Percentiles rank a stretch among this genome's conserved stretches.
These are phyloP conservation scores for Cyphellophora attinorum DNA, from an alignment of 2,329 filamentous ascomycete genomes.

Conservation along the genomic window DNA sequence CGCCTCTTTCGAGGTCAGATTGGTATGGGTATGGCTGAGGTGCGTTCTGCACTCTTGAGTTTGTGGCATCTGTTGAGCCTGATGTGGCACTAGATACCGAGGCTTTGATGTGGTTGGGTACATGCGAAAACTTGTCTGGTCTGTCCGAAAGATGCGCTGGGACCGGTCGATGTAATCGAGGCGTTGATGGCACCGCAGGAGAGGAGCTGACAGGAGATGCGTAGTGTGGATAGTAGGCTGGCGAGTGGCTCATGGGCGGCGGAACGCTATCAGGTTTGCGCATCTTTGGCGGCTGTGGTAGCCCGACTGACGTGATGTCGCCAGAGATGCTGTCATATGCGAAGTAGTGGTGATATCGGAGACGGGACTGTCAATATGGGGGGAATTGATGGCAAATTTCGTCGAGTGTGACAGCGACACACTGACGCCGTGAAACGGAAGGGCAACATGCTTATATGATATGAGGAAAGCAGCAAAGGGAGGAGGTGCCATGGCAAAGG, in stretches of 20 bases:
- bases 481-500: too few relatives aligned
- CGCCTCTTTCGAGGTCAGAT: conserved; percentile 7
- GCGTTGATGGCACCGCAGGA: too few relatives aligned
- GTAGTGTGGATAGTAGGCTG: conserved; percentile 6
- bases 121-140: conserved; percentile 6
- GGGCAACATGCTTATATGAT: conserved; percentile 1
- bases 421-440: background rate
- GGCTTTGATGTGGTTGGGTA: conserved; percentile 5
- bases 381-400: background rate
- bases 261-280: conserved; percentile 1
- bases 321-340: background rate
- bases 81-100: conserved; percentile 17
- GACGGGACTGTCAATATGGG: background rate
- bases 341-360: background rate
- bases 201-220: conserved; percentile 4
- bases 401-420: background rate
- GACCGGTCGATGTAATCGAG: too few relatives aligned
- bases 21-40: conserved; percentile 11
- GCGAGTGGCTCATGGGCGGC: conserved; percentile 11
- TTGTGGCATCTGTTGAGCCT: conserved; percentile 11
- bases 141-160: conserved; percentile 1
- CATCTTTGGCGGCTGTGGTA: background rate
- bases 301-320: background rate
- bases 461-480: background rate
- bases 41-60: conserved; percentile 10